Percentiles rank a stretch among this genome's conserved stretches.
Evolutionary conservation across 2,329 filamentous ascomycete genomes (phyloP).

Genomic region (Whalleya microplaca): DNA sequence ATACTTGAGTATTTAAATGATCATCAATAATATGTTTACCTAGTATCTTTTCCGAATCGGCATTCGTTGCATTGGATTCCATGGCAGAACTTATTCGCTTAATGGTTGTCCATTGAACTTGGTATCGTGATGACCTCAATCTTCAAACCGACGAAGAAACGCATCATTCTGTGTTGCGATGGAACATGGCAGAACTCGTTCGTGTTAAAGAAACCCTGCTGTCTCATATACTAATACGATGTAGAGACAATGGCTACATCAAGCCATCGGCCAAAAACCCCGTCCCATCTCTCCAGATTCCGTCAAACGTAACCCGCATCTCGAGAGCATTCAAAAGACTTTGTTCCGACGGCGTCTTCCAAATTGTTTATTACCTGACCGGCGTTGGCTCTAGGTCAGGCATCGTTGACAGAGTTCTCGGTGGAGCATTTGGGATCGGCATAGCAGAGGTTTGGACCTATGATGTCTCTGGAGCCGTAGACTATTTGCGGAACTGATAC

Average conservation of each 20-base stretch:
- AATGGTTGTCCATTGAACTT: not conserved
- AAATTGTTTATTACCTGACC: slow-evolving; percentile 65
- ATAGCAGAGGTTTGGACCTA: slow-evolving; percentile 51
- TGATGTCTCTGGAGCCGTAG: not conserved
- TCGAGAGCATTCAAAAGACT: slow-evolving; percentile 58
- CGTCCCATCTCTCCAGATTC: slow-evolving; percentile 50
- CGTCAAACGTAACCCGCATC: slow-evolving; percentile 65
- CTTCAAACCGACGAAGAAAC: slow-evolving; percentile 44
- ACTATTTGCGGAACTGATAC: slow-evolving; percentile 13
- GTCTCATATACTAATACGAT: slow-evolving; percentile 9
- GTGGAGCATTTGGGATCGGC: slow-evolving; percentile 59
- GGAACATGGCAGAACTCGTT: slow-evolving; percentile 58
- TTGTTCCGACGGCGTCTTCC: slow-evolving; percentile 55
- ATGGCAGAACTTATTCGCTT: not conserved
- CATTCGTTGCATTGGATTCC: not conserved
- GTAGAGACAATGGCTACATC: slow-evolving; percentile 50
- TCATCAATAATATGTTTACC: not conserved
- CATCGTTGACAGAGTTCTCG: slow-evolving; percentile 53
- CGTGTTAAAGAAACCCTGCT: slow-evolving; percentile 3
- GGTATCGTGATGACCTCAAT: not conserved
- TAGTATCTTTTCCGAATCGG: not conserved
- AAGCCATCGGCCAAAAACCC: slow-evolving; percentile 43
- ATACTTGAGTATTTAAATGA: not conserved
- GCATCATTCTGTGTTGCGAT: slow-evolving; percentile 56
- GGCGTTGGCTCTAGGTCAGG: slow-evolving; percentile 61